Evolutionary conservation across 768 basidiomycete species (phyloP).

Genomic region (Calocera cornea): DNA sequence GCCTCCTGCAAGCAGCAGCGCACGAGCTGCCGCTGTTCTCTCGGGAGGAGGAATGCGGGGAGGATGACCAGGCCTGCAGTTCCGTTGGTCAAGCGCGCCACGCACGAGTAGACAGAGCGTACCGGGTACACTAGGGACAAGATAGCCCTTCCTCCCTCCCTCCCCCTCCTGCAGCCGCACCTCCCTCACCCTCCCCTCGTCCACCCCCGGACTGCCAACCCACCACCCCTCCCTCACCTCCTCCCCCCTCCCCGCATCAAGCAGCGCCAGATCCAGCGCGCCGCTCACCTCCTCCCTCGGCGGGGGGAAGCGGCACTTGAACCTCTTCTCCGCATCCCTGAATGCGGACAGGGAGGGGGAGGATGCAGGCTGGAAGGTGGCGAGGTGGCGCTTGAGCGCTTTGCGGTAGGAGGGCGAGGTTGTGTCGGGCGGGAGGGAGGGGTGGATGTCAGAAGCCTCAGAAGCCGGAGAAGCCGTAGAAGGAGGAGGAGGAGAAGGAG

Average conservation of each 20-base stretch:
- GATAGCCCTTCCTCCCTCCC: background rate
- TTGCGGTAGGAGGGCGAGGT: background rate
- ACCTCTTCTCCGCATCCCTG: slow-evolving; percentile 63
- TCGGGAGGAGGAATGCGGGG: slow-evolving; percentile 51
- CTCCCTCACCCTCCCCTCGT: slow-evolving; percentile 26
- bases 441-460: too few species aligned
- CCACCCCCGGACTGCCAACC: slow-evolving; percentile 33
- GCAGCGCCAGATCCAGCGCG: slow-evolving; percentile 43
- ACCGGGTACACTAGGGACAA: slow-evolving; percentile 1
- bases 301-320: slow-evolving; percentile 65
- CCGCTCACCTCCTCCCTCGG: slow-evolving; percentile 42
- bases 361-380: background rate
- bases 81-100: background rate
- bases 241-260: slow-evolving; percentile 29
- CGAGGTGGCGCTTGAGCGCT: background rate
- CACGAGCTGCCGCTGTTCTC: slow-evolving; percentile 54
- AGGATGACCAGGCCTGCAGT: slow-evolving; percentile 67
- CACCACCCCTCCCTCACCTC: slow-evolving; percentile 38
- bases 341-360: slow-evolving; percentile 26
- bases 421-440: background rate
- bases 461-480: too few species aligned
- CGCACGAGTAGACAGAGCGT: slow-evolving; percentile 7
- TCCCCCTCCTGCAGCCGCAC: slow-evolving; percentile 18
- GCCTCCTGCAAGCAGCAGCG: slow-evolving; percentile 63
- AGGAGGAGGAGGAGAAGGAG: too few species aligned